Evolutionary conservation across 75 land plant species (phyloP).

Genomic region (Pinus tabuliformis): DNA sequence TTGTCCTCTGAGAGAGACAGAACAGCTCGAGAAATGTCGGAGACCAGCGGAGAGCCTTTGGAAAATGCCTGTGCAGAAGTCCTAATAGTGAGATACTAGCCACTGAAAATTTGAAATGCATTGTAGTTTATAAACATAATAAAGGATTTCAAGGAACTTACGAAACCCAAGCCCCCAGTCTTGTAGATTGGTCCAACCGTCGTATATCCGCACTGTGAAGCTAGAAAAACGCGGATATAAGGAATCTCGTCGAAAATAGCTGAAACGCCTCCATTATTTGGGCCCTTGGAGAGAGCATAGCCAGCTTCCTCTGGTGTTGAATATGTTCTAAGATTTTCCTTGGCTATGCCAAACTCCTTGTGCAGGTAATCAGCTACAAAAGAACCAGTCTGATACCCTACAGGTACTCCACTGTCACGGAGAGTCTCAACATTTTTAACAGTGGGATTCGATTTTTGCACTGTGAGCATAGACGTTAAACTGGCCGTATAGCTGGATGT

Average conservation of each 20-base stretch:
- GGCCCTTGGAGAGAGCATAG: constrained; percentile 29
- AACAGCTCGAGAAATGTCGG: constrained; percentile 51
- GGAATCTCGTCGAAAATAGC: constrained; percentile 71
- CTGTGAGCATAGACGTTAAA: constrained; percentile 40
- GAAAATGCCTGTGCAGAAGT: constrained; percentile 50
- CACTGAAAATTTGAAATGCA: neutral
- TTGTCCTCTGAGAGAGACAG: constrained; percentile 42
- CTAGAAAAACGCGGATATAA: constrained; percentile 53
- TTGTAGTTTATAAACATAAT: neutral
- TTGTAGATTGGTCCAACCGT: constrained; percentile 26
- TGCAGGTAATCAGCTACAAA: constrained; percentile 32
- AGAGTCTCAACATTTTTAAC: constrained; percentile 16
- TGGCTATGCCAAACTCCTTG: constrained; percentile 28
- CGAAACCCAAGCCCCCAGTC: constrained; percentile 49
- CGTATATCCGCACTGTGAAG: constrained; percentile 37
- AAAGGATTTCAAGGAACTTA: constrained; percentile 26
- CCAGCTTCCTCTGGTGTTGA: constrained; percentile 23
- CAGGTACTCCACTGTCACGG: constrained; percentile 11
- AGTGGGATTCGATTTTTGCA: constrained; percentile 23
- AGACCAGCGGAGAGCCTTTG: constrained; percentile 55
- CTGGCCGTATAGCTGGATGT: constrained; percentile 56
- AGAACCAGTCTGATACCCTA: constrained; percentile 36
- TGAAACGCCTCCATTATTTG: constrained; percentile 43
- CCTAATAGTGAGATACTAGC: constrained; percentile 8
- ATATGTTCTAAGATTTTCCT: constrained; percentile 23